These are phyloP conservation scores for Xylaria telfairii DNA, from an alignment of 495 filamentous ascomycete genomes.

Conservation along the genomic window DNA sequence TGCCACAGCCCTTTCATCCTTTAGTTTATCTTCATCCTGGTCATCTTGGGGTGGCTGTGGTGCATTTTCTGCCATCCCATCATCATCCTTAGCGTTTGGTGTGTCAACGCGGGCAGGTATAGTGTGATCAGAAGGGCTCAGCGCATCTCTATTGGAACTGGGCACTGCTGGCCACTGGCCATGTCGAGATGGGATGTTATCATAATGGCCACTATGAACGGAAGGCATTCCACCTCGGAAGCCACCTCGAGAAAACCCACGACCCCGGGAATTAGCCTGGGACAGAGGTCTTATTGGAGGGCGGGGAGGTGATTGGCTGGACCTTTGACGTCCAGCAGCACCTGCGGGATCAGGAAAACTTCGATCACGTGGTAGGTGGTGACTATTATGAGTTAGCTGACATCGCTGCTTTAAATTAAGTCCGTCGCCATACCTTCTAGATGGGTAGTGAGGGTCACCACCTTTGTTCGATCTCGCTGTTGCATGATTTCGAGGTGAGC, in stretches of 20 bases:
- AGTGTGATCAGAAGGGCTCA: conserved; percentile 32
- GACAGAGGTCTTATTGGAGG: conserved; percentile 55
- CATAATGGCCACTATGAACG: conserved; percentile 37
- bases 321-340: conserved; percentile 53
- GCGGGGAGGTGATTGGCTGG: conserved; percentile 57
- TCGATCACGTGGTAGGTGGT: conserved; percentile 62
- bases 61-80: conserved; percentile 59
- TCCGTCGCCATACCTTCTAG: conserved; percentile 61
- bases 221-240: conserved; percentile 48
- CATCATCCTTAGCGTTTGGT: conserved; percentile 40
- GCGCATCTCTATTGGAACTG: conserved; percentile 11
- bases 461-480: conserved; percentile 65
- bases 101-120: conserved; percentile 34
- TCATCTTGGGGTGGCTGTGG: conserved; percentile 68
- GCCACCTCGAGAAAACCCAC: conserved; percentile 56
- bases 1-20: conserved; percentile 50
- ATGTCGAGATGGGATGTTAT: conserved; percentile 20
- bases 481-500: conserved; percentile 69
- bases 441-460: conserved; percentile 61
- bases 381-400: conserved; percentile 48
- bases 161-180: conserved; percentile 5
- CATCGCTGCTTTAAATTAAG: conserved; percentile 29
- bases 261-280: conserved; percentile 60
- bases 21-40: conserved; percentile 65
- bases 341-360: conserved; percentile 59